These are phyloP conservation scores for Borealophlyctis nickersoniae DNA, from an alignment of 192 early-diverging fungal genomes.

Conservation along the genomic window DNA sequence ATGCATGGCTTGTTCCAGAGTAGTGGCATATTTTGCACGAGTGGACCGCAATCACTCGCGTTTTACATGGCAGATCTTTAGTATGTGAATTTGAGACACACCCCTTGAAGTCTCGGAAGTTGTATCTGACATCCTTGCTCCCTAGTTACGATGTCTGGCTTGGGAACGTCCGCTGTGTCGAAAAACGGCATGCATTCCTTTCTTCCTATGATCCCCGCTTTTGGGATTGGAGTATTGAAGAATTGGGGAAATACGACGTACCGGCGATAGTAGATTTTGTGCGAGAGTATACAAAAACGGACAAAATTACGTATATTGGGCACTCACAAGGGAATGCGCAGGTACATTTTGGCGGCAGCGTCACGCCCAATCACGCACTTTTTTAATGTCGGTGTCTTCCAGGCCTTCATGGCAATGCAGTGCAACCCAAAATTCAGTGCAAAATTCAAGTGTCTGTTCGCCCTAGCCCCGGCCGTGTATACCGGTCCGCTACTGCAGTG, in stretches of 20 bases:
- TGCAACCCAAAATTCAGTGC: constrained; percentile 19
- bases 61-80: constrained; percentile 28
- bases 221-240: constrained; percentile 38
- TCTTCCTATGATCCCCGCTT: constrained; percentile 8
- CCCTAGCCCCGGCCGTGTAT: constrained; percentile 38
- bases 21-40: constrained; percentile 31
- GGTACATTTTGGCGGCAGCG: neutral
- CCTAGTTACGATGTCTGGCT: constrained; percentile 36
- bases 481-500: constrained; percentile 29
- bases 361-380: neutral
- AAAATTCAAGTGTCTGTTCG: constrained; percentile 30
- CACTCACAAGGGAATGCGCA: constrained; percentile 44
- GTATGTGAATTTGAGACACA: too few relatives aligned
- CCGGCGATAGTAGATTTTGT: constrained; percentile 31
- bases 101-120: too few relatives aligned
- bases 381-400: too few relatives aligned
- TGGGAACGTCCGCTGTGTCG: constrained; percentile 25
- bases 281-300: constrained; percentile 3
- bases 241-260: constrained; percentile 32
- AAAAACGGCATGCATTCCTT: constrained; percentile 24
- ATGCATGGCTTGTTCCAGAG: constrained; percentile 42
- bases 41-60: constrained; percentile 18
- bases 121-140: too few relatives aligned
- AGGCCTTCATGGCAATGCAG: constrained; percentile 31
- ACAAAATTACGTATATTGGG: constrained; percentile 31